Evolutionary conservation across 441 rosid genomes (phyloP), one percentile per base, ranked within the genome.

Genomic region (California macrophylla): DNA sequence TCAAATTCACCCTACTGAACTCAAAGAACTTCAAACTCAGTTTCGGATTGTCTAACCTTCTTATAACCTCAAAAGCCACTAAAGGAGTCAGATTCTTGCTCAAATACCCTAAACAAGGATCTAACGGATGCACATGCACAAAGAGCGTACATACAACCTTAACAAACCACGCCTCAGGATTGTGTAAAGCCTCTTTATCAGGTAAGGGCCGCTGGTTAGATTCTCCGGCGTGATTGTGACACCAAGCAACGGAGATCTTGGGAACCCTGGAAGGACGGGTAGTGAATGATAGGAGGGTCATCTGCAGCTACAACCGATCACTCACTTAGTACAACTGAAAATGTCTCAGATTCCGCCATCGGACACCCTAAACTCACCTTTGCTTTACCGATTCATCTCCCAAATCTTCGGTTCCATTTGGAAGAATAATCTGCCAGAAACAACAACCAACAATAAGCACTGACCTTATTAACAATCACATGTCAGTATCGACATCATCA

Each of bases 141-240:
- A 90, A 85, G 20, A 89, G 73, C 56, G 91, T 80, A 21, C 87
- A 81, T 23, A 83, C 84, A 72, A 89, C 82, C 82, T 92, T 90
- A 71, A 83, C 87, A 61, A 89, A 82, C 98, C 97, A 92, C 56
- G 88, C 82, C 60, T 90, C 89, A 16, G 72, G 75, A 66, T 40
- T 68, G 12, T 71, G 70, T 24, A 69, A 72, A 36, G 64, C 83
- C 76, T 79, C 91, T 36, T 69, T 75, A 36, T 78, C 79, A 68
- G 66, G 54, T 60, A 78, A 62, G 26, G 80, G 82, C 32, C 69
- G 72, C 25, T 77, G 72, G 71, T 77, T 83, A 80, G 79, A 72
- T 32, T 7, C 5, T 74, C 84, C 85, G 64, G 78, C 38, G 29
- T 77, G 87, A 30, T 70, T n/a, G 73, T 84, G 89, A 74, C 75